Percentiles rank a stretch among this genome's conserved stretches.
Evolutionary conservation across 2,329 filamentous ascomycete species (phyloP).

Genomic region (Colletotrichum sp.): DNA sequence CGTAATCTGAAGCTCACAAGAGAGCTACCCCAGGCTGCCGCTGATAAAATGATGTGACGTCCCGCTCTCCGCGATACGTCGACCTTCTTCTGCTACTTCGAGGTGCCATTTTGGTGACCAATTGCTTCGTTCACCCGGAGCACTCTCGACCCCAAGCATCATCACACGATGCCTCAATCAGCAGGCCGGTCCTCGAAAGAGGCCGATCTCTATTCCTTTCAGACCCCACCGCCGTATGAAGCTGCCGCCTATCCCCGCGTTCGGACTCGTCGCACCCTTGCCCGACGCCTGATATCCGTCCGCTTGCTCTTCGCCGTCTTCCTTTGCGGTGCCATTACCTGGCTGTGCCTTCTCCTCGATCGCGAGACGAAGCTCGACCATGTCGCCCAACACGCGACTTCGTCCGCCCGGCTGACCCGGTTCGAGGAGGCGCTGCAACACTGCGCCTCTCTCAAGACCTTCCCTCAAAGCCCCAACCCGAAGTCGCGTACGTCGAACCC

Average conservation of each 20-base stretch:
- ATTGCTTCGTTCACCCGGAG: not conserved
- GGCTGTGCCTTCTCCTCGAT: slow-evolving; percentile 14
- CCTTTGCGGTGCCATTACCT: not conserved
- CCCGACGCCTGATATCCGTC: not conserved
- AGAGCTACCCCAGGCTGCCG: not conserved
- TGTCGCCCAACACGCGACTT: slow-evolving; percentile 2
- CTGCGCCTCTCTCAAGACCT: slow-evolving; percentile 12
- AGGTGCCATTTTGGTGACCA: not conserved
- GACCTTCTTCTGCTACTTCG: not conserved
- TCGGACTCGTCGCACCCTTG: slow-evolving; percentile 3
- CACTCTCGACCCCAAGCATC: not conserved
- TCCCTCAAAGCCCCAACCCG: slow-evolving; percentile 12
- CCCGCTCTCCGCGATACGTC: not conserved
- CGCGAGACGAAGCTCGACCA: slow-evolving; percentile 1
- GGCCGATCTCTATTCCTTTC: not conserved
- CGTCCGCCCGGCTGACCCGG: not conserved
- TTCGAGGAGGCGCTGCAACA: slow-evolving; percentile 16
- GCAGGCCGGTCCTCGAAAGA: not conserved
- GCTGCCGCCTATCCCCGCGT: slow-evolving; percentile 14
- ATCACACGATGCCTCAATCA: not conserved
- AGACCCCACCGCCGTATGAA: slow-evolving; percentile 18
- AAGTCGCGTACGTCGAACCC: slow-evolving; percentile 32
- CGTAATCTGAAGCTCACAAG: not conserved
- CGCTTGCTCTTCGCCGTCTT: slow-evolving; percentile 5
- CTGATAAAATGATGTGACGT: slow-evolving; percentile 6